These are phyloP conservation scores for Hypoxylon sp. DNA, from an alignment of 2,329 filamentous ascomycete species.

Conservation along the genomic window DNA sequence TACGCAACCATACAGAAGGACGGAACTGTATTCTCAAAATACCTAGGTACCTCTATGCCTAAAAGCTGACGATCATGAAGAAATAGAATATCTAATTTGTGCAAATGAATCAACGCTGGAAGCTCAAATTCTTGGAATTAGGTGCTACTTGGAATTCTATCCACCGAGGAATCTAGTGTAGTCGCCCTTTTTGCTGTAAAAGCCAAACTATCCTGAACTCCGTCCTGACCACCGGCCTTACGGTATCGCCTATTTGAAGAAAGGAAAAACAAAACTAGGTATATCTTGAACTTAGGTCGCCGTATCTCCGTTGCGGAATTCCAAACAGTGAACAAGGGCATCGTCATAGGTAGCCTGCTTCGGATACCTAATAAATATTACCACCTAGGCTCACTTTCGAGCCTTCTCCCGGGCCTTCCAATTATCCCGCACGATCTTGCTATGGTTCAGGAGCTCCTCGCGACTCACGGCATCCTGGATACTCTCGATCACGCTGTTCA, in stretches of 20 bases:
- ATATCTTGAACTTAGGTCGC: conserved; percentile 12
- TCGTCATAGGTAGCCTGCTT: conserved; percentile 5
- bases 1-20: not conserved
- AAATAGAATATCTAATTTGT: not conserved
- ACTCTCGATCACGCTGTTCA: conserved; percentile 88
- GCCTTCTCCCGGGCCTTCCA: conserved; percentile 76
- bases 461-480: conserved; percentile 89
- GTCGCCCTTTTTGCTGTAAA: conserved; percentile 6
- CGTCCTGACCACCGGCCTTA: not conserved
- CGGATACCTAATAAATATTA: conserved; percentile 12
- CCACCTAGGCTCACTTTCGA: conserved; percentile 30
- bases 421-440: conserved; percentile 78
- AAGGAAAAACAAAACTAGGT: not conserved
- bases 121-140: not conserved
- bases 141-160: conserved; percentile 2
- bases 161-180: conserved; percentile 14
- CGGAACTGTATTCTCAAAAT: not conserved
- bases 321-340: not conserved
- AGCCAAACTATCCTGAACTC: conserved; percentile 19
- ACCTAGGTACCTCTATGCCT: too few relatives aligned
- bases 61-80: not conserved
- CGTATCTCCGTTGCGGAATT: not conserved
- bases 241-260: not conserved
- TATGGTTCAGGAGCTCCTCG: conserved; percentile 79
- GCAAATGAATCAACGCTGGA: not conserved